Percentiles rank a stretch among this genome's conserved stretches.
phyloP scores from a whole-genome alignment of 371 early-diverging fungal species.

The Caulochytrium protostelioides region DNA sequence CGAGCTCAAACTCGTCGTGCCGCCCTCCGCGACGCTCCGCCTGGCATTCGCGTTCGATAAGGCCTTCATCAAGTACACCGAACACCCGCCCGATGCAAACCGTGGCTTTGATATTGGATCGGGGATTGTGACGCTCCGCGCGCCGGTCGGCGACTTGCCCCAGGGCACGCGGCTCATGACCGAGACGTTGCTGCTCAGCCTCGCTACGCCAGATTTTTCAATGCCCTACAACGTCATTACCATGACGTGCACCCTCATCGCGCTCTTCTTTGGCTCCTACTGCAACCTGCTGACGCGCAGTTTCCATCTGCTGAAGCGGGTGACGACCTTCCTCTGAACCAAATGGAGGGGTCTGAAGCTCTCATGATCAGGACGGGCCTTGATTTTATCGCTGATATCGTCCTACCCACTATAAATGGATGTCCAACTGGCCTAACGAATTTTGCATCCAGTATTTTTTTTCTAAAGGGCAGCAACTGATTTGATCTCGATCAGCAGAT shows the following conservation, averaged over 20 bases:
- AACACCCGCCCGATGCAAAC: conserved; percentile 90
- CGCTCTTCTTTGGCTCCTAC: conserved; percentile 78
- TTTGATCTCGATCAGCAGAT: conserved; percentile 20
- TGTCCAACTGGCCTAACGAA: no score
- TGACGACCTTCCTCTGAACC: no score
- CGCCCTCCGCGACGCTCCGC: conserved; percentile 38
- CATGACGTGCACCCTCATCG: conserved; percentile 79
- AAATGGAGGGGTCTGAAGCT: no score
- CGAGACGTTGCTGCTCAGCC: conserved; percentile 52
- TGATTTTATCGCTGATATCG: no score
- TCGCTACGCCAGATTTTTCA: conserved; percentile 88
- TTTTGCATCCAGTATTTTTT: no score
- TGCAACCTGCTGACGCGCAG: conserved; percentile 40
- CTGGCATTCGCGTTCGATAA: conserved; percentile 61
- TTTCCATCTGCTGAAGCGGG: no score
- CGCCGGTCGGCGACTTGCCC: conserved; percentile 4
- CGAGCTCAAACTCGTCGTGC: conserved; percentile 45
- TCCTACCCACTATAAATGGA: no score
- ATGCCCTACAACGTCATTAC: conserved; percentile 98
- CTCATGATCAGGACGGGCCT: no score
- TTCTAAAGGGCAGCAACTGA: conserved; percentile 6
- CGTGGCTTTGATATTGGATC: conserved; percentile 78
- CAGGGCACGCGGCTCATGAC: conserved; percentile 42
- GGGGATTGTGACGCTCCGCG: conserved; percentile 15
- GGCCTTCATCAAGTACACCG: conserved; percentile 74